Base-by-base conservation (phyloP, 352 stramenopile genomes). In the Pythium vanterpoolii region DNA sequence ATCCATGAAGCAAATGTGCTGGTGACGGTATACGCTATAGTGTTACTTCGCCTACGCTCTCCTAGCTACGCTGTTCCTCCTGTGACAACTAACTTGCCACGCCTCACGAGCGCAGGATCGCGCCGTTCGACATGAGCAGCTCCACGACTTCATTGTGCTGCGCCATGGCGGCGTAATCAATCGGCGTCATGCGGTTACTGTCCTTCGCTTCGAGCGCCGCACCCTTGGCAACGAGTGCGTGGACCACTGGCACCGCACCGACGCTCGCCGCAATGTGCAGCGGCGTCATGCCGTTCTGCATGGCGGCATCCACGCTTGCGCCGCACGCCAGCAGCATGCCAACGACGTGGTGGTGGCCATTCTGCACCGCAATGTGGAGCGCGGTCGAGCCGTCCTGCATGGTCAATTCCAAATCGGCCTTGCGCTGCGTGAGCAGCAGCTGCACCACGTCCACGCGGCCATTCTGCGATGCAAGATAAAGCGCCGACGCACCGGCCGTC, bases 271-370 rank as follows among this genome's bases (percentile, higher is more conserved):
- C 65, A 27, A 68, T 68, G 33, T 72, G 65, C 10, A 72, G 46
- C 31, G 65, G 42, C 48, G 65, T 72, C 59, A 72, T 68, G 54
- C 59, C 65, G 51, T 68, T 61, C 30, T 51, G 24, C 64, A 71
- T 66, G 0, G 44, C 52, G 30, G 51, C 57, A 28, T 63, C 57
- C 21, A 64, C 47, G 31, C 47, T 78, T 1, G 82, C 79, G 9
- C 76, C 78, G 43, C 71, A 76, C 21, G 80, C 63, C 13, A 89
- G 71, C 42, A 93, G 68, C 33, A 87, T 56, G 62, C 82, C 66
- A 26, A 90, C 76, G 18, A 89, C 68, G 21, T 88, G 57, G 34
- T 72, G 74, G 69, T 91, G 79, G 36, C 78, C 77, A 51, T 86
- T 83, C 46, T 86, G 71, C 62, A 86, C 84, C 10, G 84, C 73